These are phyloP conservation scores for Lepidium campestre DNA, from an alignment of 441 rosid species.

Conservation along the genomic window DNA sequence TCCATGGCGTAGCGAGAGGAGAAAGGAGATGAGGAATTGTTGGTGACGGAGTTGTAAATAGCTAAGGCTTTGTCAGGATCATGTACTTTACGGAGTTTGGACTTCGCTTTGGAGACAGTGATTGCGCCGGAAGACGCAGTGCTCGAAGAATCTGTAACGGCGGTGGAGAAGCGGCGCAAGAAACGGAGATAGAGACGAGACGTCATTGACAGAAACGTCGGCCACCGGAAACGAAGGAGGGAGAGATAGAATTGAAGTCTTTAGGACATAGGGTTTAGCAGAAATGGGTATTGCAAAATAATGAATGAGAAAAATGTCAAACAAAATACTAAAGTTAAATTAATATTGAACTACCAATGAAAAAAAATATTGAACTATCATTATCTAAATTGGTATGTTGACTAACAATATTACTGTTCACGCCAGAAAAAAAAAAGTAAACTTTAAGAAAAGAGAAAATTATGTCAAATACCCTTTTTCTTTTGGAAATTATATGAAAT, in stretches of 20 bases:
- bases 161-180: slow-evolving; percentile 33
- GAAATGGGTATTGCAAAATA: too few species aligned
- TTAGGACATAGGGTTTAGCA: neutral
- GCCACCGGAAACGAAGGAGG: neutral
- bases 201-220: slow-evolving; percentile 26
- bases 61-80: slow-evolving; percentile 70
- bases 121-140: slow-evolving; percentile 20
- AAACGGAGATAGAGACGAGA: slow-evolving; percentile 33
- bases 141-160: slow-evolving; percentile 5
- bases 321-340: too few species aligned
- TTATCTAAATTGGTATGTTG: too few species aligned
- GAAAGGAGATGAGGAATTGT: slow-evolving; percentile 33
- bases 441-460: too few species aligned
- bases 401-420: too few species aligned
- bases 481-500: too few species aligned
- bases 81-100: slow-evolving; percentile 50
- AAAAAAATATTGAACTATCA: too few species aligned
- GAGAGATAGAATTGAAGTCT: neutral
- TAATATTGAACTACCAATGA: too few species aligned
- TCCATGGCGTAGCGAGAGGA: slow-evolving; percentile 69
- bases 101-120: slow-evolving; percentile 54
- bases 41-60: slow-evolving; percentile 54
- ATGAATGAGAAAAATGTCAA: too few species aligned
- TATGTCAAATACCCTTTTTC: too few species aligned
- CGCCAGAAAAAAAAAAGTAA: too few species aligned